Evolutionary conservation across 2,329 filamentous ascomycete genomes (phyloP).

Genomic region (Seiridium unicorne): DNA sequence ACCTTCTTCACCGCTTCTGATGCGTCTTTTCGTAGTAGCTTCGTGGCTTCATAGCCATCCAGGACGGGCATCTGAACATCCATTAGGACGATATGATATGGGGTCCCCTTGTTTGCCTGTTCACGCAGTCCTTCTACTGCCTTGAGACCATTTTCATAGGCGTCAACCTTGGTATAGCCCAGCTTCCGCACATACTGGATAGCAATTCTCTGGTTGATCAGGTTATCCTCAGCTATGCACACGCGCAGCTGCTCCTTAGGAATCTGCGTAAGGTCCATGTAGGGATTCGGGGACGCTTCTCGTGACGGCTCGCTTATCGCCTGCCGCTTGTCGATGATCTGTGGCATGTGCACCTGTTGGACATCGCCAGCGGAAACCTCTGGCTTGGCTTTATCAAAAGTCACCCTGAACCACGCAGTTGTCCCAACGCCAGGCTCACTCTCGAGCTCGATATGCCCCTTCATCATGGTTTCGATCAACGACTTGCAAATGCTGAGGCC

Average conservation of each 20-base stretch:
- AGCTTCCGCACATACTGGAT: slow-evolving; percentile 86
- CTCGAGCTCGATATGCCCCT: slow-evolving; percentile 79
- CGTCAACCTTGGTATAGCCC: slow-evolving; percentile 77
- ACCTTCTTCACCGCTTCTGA: slow-evolving; percentile 76
- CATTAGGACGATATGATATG: slow-evolving; percentile 92
- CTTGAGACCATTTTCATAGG: slow-evolving; percentile 85
- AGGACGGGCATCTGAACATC: slow-evolving; percentile 95
- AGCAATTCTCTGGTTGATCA: slow-evolving; percentile 91
- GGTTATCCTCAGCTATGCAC: slow-evolving; percentile 93
- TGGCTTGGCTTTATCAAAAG: slow-evolving; percentile 76
- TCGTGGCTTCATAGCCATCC: slow-evolving; percentile 89
- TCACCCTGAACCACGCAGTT: slow-evolving; percentile 75
- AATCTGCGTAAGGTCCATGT: slow-evolving; percentile 69
- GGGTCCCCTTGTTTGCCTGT: slow-evolving; percentile 67
- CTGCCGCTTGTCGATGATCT: slow-evolving; percentile 32
- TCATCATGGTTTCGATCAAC: slow-evolving; percentile 88
- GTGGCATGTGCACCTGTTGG: slow-evolving; percentile 38
- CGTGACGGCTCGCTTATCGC: slow-evolving; percentile 32
- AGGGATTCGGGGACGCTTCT: slow-evolving; percentile 39
- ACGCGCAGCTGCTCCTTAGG: slow-evolving; percentile 78
- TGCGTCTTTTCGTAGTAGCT: slow-evolving; percentile 73
- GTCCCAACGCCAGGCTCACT: slow-evolving; percentile 72
- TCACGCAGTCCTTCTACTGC: slow-evolving; percentile 82
- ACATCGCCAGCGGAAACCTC: slow-evolving; percentile 58
- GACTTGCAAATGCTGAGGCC: slow-evolving; percentile 94